Evolutionary conservation across 2,329 filamentous ascomycete species (phyloP).

Genomic region (Westerdykella aurantiaca): DNA sequence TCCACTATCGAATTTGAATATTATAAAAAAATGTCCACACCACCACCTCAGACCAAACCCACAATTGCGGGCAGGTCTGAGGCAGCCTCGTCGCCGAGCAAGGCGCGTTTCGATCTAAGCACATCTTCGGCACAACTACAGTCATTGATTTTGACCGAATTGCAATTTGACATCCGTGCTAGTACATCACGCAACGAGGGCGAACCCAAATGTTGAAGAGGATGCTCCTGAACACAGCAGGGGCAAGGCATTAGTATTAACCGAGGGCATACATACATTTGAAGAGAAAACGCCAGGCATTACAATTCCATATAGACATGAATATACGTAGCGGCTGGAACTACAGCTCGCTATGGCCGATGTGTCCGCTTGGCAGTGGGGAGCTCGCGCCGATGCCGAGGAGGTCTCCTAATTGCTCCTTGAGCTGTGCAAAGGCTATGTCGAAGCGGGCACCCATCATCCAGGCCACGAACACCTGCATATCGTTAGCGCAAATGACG

Average conservation of each 20-base stretch:
- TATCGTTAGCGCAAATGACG: slow-evolving; percentile 12
- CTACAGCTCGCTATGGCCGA: slow-evolving; percentile 41
- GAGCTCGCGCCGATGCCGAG: slow-evolving; percentile 18
- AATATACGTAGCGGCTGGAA: slow-evolving; percentile 4
- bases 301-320: slow-evolving; percentile 29
- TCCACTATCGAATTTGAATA: too few relatives aligned
- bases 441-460: slow-evolving; percentile 79
- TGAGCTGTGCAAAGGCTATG: slow-evolving; percentile 55
- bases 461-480: slow-evolving; percentile 70
- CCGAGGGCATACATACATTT: slow-evolving; percentile 10
- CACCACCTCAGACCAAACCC: slow-evolving; percentile 18
- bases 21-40: slow-evolving; percentile 16
- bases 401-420: slow-evolving; percentile 43
- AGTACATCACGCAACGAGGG: slow-evolving; percentile 2
- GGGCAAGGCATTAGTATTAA: slow-evolving; percentile 19
- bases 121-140: slow-evolving; percentile 99
- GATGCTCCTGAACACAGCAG: too few relatives aligned
- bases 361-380: slow-evolving; percentile 9
- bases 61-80: slow-evolving; percentile 11
- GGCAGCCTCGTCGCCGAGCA: slow-evolving; percentile 32
- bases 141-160: slow-evolving; percentile 71
- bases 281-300: slow-evolving; percentile 15
- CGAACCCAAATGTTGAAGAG: too few relatives aligned
- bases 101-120: slow-evolving; percentile 51
- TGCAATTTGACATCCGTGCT: slow-evolving; percentile 99